These are phyloP conservation scores for Harrya chromipes DNA, from an alignment of 768 basidiomycete genomes.

Conservation along the genomic window DNA sequence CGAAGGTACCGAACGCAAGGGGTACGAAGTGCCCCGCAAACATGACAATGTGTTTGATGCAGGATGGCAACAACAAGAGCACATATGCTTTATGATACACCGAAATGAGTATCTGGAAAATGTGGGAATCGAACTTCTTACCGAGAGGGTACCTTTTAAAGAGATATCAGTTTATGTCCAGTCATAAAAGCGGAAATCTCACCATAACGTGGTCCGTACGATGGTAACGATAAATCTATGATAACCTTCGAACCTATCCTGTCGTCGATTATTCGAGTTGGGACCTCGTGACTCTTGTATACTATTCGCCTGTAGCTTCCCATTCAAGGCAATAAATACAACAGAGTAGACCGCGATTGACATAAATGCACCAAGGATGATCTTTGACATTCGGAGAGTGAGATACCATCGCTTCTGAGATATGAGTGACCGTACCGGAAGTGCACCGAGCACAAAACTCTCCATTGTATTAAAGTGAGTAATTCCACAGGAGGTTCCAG, in stretches of 20 bases:
- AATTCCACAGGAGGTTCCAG: slow-evolving; percentile 53
- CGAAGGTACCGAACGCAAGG: slow-evolving; percentile 46
- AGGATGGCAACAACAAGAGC: slow-evolving; percentile 55
- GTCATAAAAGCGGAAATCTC: slow-evolving; percentile 19
- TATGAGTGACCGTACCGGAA: slow-evolving; percentile 48
- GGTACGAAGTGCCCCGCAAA: slow-evolving; percentile 50
- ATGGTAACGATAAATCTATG: slow-evolving; percentile 60
- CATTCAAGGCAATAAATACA: slow-evolving; percentile 59
- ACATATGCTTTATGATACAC: slow-evolving; percentile 49
- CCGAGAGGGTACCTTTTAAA: slow-evolving; percentile 55
- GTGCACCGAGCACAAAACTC: slow-evolving; percentile 52
- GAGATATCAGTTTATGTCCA: slow-evolving; percentile 4
- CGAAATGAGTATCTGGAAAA: background rate
- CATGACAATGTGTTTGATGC: slow-evolving; percentile 46
- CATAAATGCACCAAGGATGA: slow-evolving; percentile 53
- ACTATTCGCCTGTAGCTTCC: slow-evolving; percentile 48
- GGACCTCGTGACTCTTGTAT: slow-evolving; percentile 53
- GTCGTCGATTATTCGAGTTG: slow-evolving; percentile 45
- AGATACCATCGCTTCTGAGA: background rate
- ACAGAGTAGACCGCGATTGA: slow-evolving; percentile 58
- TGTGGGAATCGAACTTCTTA: slow-evolving; percentile 29
- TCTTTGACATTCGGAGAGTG: slow-evolving; percentile 34
- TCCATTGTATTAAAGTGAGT: slow-evolving; percentile 38
- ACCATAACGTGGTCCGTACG: slow-evolving; percentile 71
- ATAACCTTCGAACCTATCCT: slow-evolving; percentile 46